phyloP scores from a whole-genome alignment of 306 rosid genomes.

The Vicia villosa region DNA sequence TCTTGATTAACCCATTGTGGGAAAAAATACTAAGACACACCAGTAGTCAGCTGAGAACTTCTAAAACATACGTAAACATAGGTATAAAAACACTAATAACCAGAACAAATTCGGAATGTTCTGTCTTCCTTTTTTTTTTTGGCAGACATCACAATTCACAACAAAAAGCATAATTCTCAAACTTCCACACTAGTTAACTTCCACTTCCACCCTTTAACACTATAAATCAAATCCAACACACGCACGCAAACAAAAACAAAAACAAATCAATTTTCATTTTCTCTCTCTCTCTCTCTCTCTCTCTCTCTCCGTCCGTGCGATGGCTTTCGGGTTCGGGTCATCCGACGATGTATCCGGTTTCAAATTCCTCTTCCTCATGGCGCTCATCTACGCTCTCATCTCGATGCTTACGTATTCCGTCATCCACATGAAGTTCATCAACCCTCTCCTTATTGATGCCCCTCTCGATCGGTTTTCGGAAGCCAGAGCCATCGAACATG shows the following conservation, averaged over 20 bases:
- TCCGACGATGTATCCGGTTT: constrained; percentile 64
- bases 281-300: neutral
- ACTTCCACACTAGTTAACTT: neutral
- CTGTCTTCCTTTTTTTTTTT: too few species aligned
- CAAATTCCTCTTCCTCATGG: constrained; percentile 60
- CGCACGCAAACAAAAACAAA: neutral
- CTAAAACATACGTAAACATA: too few species aligned
- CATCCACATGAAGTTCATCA: constrained; percentile 75
- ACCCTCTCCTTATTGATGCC: constrained; percentile 68
- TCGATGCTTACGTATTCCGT: constrained; percentile 64
- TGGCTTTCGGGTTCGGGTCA: constrained; percentile 60
- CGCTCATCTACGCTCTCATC: constrained; percentile 60
- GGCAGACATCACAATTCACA: too few species aligned
- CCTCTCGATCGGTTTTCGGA: constrained; percentile 89
- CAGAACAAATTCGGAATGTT: too few species aligned
- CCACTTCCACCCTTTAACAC: too few species aligned
- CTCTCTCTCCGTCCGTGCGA: neutral
- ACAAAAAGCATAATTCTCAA: too few species aligned
- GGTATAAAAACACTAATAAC: too few species aligned
- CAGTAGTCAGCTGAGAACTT: too few species aligned
- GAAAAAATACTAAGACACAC: too few species aligned
- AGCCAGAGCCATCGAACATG: constrained; percentile 77
- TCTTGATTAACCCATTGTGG: too few species aligned
- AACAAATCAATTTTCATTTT: neutral
- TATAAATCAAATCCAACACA: neutral